Conservation (phyloP, 2,329 filamentous ascomycete species). For the Fusarium solani-melongenae region DNA sequence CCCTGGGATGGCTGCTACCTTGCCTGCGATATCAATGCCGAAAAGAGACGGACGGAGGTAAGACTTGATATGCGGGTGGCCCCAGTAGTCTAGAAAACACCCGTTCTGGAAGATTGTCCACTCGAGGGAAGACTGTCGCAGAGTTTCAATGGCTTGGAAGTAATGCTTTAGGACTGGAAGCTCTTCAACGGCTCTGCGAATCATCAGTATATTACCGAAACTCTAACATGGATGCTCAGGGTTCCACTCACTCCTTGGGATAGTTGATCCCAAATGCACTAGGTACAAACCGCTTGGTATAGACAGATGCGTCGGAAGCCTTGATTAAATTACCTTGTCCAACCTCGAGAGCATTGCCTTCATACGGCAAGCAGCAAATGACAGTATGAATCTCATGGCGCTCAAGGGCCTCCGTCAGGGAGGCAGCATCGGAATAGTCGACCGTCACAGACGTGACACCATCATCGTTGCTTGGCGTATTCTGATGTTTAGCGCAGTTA, state of each 20-base stretch:
- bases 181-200: neutral
- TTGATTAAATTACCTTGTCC: neutral
- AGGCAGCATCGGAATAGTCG: neutral
- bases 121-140: neutral
- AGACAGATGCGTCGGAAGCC: neutral
- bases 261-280: neutral
- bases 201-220: neutral
- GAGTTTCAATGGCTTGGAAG: neutral
- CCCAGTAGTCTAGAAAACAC: conserved; percentile 8
- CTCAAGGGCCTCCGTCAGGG: neutral
- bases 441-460: neutral
- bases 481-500: neutral
- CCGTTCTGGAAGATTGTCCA: conserved; percentile 3
- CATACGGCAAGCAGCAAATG: neutral
- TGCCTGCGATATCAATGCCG: conserved; percentile 51
- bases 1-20: conserved; percentile 30
- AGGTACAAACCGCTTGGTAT: neutral
- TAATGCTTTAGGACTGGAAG: neutral
- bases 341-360: neutral
- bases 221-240: neutral
- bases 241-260: neutral
- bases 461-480: neutral
- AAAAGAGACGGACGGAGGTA: neutral
- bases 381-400: neutral
- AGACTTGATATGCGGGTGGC: neutral